These are phyloP conservation scores for Phytopythium chamaehyphon DNA, from an alignment of 352 stramenopile genomes.

Conservation along the genomic window DNA sequence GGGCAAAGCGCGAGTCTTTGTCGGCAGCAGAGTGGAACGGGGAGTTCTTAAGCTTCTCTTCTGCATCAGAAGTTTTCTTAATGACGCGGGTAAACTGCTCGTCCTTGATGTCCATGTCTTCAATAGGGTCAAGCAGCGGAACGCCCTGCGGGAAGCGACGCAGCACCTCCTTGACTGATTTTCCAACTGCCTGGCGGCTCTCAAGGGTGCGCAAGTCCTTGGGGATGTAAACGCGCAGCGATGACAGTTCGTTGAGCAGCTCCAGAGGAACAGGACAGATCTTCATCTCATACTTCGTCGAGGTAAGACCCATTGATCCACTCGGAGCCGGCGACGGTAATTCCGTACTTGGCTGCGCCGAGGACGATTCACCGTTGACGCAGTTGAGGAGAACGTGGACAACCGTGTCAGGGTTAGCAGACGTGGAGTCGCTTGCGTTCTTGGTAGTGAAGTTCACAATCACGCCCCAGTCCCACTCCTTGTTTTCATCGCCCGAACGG, in stretches of 20 bases:
- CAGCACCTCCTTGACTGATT: constrained; percentile 76
- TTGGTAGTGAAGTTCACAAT: constrained; percentile 86
- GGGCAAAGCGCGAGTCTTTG: constrained; percentile 73
- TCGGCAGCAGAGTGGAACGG: constrained; percentile 69
- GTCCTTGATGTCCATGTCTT: constrained; percentile 94
- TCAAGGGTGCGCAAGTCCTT: constrained; percentile 77
- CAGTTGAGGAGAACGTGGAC: constrained; percentile 84
- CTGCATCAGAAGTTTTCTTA: constrained; percentile 67
- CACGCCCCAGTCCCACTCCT: constrained; percentile 82
- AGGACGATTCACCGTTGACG: constrained; percentile 20
- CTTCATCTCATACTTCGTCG: constrained; percentile 70
- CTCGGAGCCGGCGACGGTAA: constrained; percentile 53
- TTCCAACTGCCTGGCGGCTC: constrained; percentile 69
- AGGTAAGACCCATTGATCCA: constrained; percentile 52
- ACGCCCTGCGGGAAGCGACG: constrained; percentile 79
- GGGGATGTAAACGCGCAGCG: constrained; percentile 80
- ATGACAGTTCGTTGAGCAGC: constrained; percentile 74
- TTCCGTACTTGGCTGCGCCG: constrained; percentile 17
- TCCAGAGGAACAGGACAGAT: constrained; percentile 79
- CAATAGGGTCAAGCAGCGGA: constrained; percentile 90
- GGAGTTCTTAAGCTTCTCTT: constrained; percentile 64
- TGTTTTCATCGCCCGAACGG: constrained; percentile 8
- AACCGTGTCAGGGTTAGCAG: constrained; percentile 54
- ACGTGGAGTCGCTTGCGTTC: constrained; percentile 64
- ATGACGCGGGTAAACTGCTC: constrained; percentile 89